Evolutionary conservation across 148 eudicot genomes (phyloP).

Genomic region (Heliosperma pusillum): DNA sequence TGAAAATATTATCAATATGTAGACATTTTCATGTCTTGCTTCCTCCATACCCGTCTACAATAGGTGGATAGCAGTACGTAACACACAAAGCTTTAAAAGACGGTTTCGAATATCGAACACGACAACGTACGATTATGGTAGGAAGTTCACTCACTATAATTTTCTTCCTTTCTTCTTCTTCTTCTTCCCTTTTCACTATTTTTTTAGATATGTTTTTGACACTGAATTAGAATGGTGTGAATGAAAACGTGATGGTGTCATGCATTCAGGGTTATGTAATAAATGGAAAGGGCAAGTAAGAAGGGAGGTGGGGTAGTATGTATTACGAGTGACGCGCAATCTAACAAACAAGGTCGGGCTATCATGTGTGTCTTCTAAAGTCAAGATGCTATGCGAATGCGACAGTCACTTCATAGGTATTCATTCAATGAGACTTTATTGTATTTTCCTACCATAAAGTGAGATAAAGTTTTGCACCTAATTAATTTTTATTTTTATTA

Average conservation of each 20-base stretch:
- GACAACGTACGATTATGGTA: too few relatives aligned
- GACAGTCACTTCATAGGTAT: conserved; percentile 3
- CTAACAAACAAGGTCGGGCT: not conserved
- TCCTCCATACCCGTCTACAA: not conserved
- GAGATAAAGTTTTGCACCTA: not conserved
- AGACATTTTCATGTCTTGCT: not conserved
- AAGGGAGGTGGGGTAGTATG: not conserved
- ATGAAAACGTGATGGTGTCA: not conserved
- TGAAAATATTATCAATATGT: conserved; percentile 6
- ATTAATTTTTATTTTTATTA: not conserved
- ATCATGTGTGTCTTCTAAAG: conserved; percentile 11
- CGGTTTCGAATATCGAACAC: too few relatives aligned
- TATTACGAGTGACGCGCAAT: conserved; percentile 6
- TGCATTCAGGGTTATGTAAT: not conserved
- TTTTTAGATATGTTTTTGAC: not conserved
- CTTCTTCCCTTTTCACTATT: not conserved
- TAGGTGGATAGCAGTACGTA: too few relatives aligned
- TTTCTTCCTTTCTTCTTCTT: too few relatives aligned
- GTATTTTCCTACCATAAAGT: not conserved
- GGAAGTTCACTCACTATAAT: too few relatives aligned
- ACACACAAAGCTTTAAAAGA: too few relatives aligned
- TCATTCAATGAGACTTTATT: not conserved
- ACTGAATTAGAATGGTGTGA: not conserved
- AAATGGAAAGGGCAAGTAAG: not conserved
- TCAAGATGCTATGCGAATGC: conserved; percentile 14